A percentile compares a stretch with the other conserved stretches of the same genome.
These are phyloP conservation scores for Cytospora piceae DNA, from an alignment of 2,329 filamentous ascomycete species.

Conservation along the genomic window DNA sequence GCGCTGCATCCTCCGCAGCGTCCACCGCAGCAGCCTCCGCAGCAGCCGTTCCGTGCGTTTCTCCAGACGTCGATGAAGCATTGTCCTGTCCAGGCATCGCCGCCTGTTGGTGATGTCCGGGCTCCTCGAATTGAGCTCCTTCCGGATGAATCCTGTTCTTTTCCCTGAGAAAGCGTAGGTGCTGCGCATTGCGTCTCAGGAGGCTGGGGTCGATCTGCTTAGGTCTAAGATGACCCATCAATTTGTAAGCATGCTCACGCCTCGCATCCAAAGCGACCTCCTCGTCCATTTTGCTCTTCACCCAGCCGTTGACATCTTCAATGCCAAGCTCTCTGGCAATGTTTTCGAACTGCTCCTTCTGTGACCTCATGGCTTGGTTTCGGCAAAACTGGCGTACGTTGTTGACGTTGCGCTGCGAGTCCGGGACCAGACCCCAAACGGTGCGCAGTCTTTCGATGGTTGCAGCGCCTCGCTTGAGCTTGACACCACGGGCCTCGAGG, in stretches of 20 bases:
- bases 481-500: constrained; percentile 19
- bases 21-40: no score
- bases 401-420: constrained; percentile 12
- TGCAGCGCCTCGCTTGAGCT: constrained; percentile 12
- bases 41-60: neutral
- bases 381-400: constrained; percentile 13
- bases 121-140: neutral
- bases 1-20: neutral
- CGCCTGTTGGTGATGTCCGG: neutral
- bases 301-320: constrained; percentile 18
- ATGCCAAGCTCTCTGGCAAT: constrained; percentile 24
- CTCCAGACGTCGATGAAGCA: neutral
- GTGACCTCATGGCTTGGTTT: constrained; percentile 6
- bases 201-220: neutral
- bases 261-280: constrained; percentile 16
- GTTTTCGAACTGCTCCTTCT: constrained; percentile 23
- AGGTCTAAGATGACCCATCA: constrained; percentile 23
- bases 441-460: constrained; percentile 26
- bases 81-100: neutral
- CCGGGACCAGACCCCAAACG: constrained; percentile 16
- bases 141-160: neutral
- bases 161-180: neutral
- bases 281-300: constrained; percentile 26
- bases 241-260: constrained; percentile 14
- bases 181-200: neutral